These are phyloP conservation scores for Carex sylvatica DNA, from an alignment of 202 grass and related monocot genomes.

Conservation along the genomic window DNA sequence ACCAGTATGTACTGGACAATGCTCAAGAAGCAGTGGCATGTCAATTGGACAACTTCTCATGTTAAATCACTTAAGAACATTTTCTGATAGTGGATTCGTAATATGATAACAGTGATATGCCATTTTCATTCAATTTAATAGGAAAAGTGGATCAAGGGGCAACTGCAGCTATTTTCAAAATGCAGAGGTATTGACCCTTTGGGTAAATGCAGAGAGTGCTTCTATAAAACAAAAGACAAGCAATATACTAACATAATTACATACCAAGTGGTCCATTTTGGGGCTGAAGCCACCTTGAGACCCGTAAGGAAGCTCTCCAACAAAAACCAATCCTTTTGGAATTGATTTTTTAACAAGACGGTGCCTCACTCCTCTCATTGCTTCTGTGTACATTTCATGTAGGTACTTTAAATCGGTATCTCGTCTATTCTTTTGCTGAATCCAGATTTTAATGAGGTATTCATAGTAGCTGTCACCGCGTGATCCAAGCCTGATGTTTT, in stretches of 20 bases:
- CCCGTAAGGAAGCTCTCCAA: constrained; percentile 87
- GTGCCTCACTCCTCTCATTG: constrained; percentile 88
- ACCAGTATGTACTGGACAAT: background rate
- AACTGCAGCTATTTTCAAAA: background rate
- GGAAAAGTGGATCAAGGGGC: background rate
- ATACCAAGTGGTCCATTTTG: constrained; percentile 99
- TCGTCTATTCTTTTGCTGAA: constrained; percentile 67
- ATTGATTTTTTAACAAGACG: constrained; percentile 88
- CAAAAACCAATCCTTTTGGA: constrained; percentile 87
- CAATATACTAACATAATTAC: constrained; percentile 13
- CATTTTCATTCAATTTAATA: background rate
- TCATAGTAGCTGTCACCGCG: constrained; percentile 99
- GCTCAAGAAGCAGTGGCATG: background rate
- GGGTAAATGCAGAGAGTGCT: background rate
- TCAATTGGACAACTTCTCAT: background rate
- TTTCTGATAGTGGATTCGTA: background rate
- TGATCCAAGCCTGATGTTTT: constrained; percentile 94
- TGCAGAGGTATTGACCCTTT: background rate
- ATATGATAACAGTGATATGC: background rate
- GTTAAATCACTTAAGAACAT: background rate
- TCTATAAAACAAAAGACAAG: background rate
- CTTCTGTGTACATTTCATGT: constrained; percentile 84
- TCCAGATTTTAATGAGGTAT: constrained; percentile 92
- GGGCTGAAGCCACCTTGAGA: constrained; percentile 68
- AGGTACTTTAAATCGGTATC: constrained; percentile 69